These are phyloP conservation scores for Coemansia sp. DNA, from an alignment of 192 early-diverging fungal species.

Conservation along the genomic window DNA sequence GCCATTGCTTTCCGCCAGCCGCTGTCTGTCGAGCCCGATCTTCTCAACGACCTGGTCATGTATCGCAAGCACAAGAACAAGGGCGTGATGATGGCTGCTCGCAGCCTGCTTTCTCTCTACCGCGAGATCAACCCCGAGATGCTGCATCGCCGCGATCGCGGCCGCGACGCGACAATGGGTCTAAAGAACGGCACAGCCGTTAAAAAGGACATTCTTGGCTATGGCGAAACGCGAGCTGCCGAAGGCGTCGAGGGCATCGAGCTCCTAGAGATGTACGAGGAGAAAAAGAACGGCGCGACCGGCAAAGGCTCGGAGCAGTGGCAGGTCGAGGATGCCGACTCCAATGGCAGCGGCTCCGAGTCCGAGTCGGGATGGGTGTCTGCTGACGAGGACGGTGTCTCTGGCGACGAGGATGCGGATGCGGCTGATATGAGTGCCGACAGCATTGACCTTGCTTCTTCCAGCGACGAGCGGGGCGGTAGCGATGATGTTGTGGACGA, in stretches of 20 bases:
- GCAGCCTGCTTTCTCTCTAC: constrained; percentile 88
- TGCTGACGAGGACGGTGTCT: constrained; percentile 20
- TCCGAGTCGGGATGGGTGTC: constrained; percentile 9
- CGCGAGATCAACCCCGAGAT: constrained; percentile 94
- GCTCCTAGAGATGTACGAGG: constrained; percentile 57
- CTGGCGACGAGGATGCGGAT: constrained; percentile 7
- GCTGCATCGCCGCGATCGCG: constrained; percentile 88
- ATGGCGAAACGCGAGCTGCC: constrained; percentile 67
- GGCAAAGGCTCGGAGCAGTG: constrained; percentile 15
- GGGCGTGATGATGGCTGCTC: constrained; percentile 88
- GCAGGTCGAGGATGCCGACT: constrained; percentile 26
- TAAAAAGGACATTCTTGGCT: constrained; percentile 54
- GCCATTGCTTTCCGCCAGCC: constrained; percentile 86
- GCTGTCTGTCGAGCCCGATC: constrained; percentile 79
- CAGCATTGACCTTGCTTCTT: constrained; percentile 6
- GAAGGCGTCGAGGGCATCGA: constrained; percentile 82
- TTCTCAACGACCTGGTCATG: constrained; percentile 85
- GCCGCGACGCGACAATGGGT: constrained; percentile 76
- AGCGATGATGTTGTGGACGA: too few species aligned
- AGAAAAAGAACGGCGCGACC: constrained; percentile 3
- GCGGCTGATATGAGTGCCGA: neutral
- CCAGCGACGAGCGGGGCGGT: constrained; percentile 20
- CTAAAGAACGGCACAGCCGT: constrained; percentile 57
- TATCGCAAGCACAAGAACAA: constrained; percentile 94
- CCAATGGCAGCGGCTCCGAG: constrained; percentile 1